Percentiles rank a stretch among this genome's conserved stretches.
Conservation (phyloP, 2,329 filamentous ascomycete species). For the Exserohilum turcica region DNA sequence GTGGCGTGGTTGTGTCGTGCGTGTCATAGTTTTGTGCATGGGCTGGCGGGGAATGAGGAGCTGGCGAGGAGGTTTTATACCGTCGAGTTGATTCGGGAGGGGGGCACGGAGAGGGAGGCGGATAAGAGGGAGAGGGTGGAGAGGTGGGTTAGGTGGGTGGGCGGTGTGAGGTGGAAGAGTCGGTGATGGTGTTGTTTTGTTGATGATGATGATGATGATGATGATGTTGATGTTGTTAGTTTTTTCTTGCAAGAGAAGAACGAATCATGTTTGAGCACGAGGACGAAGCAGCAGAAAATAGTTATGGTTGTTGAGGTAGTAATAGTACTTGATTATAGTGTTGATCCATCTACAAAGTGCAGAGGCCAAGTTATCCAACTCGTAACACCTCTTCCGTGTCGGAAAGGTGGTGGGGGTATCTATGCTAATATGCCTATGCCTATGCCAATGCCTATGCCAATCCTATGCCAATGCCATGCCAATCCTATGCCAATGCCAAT, state of each 20-base stretch:
- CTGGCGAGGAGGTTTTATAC: slow-evolving; percentile 74
- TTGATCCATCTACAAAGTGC: neutral
- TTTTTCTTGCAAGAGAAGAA: too few species aligned
- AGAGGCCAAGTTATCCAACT: neutral
- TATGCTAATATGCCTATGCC: slow-evolving; percentile 1
- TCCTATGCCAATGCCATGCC: neutral
- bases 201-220: too few species aligned
- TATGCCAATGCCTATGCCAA: neutral
- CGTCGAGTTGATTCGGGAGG: slow-evolving; percentile 69
- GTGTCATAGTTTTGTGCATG: slow-evolving; percentile 83
- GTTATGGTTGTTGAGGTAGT: neutral
- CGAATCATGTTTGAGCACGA: too few species aligned
- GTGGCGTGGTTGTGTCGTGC: slow-evolving; percentile 87
- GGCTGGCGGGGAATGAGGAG: slow-evolving; percentile 75
- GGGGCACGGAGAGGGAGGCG: slow-evolving; percentile 70
- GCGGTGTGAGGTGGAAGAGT: slow-evolving; percentile 74
- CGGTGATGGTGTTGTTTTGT: slow-evolving; percentile 36
- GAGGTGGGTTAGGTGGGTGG: slow-evolving; percentile 74
- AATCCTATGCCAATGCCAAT: neutral
- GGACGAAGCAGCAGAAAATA: neutral
- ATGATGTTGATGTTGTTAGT: too few species aligned
- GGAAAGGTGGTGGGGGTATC: neutral
- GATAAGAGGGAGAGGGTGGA: slow-evolving; percentile 72
- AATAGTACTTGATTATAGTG: neutral
- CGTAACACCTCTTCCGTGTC: neutral